Percentiles rank a stretch among this genome's conserved stretches.
Conservation (phyloP, 2,329 filamentous ascomycete species). For the Epichloe sp. region DNA sequence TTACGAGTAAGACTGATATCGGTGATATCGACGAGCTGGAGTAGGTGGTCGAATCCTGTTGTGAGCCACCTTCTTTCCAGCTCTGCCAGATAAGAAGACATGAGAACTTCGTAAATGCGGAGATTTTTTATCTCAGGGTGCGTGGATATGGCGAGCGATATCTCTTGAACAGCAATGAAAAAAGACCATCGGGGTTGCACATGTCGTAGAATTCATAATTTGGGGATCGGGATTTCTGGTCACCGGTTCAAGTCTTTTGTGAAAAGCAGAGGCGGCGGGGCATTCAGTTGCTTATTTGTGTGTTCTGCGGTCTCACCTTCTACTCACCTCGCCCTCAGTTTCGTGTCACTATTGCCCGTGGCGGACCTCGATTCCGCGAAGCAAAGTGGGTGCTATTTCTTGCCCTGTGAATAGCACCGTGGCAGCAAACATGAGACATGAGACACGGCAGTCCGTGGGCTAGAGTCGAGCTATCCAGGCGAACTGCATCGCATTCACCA, state of each 20-base stretch:
- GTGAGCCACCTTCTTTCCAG: conserved; percentile 23
- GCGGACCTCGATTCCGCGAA: not conserved
- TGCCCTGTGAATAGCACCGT: not conserved
- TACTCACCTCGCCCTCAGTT: not conserved
- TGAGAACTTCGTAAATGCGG: conserved; percentile 6
- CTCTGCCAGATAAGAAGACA: conserved; percentile 16
- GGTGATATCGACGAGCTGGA: conserved; percentile 13
- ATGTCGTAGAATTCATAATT: no score
- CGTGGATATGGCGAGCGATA: not conserved
- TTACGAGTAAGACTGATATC: conserved; percentile 8
- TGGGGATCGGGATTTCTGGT: no score
- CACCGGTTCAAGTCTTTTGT: no score
- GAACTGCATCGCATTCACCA: not conserved
- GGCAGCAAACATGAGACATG: not conserved
- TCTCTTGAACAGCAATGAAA: not conserved
- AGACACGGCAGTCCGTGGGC: no score
- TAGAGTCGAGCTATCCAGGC: not conserved
- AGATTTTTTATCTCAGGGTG: not conserved
- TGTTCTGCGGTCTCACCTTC: not conserved
- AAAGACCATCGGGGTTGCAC: no score
- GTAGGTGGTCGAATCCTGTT: conserved; percentile 13
- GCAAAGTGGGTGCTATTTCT: no score
- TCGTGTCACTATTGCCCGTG: not conserved
- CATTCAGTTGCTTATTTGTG: not conserved
- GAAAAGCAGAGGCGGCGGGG: no score